Conservation (phyloP, 345 rosid species). For the Murraya koenigii region DNA sequence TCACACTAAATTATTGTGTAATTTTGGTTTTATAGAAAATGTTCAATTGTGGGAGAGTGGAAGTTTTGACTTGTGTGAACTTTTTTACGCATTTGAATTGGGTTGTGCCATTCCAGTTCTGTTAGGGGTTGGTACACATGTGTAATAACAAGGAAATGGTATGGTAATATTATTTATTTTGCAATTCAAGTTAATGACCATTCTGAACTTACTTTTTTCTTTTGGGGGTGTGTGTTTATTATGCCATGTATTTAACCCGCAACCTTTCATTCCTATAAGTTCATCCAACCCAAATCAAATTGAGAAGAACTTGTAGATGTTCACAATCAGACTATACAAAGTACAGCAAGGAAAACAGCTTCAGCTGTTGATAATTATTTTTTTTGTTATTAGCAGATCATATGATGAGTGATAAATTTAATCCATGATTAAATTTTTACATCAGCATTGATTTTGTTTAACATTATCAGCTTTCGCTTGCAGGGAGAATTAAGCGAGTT, state of each 20-base stretch:
- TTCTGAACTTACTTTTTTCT: neutral
- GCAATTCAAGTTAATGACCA: neutral
- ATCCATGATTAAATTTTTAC: neutral
- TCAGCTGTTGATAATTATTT: conserved; percentile 55
- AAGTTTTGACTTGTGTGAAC: conserved; percentile 57
- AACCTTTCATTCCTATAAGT: conserved; percentile 35
- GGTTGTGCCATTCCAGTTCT: conserved; percentile 35
- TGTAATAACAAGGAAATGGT: conserved; percentile 79
- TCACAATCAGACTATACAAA: conserved; percentile 20
- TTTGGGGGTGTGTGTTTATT: neutral
- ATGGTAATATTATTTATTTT: neutral
- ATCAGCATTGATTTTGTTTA: neutral
- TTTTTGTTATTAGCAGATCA: conserved; percentile 56
- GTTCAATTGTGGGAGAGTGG: conserved; percentile 70
- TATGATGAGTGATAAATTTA: conserved; percentile 44
- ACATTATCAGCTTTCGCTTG: neutral
- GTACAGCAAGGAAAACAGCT: conserved; percentile 24
- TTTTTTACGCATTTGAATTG: conserved; percentile 29
- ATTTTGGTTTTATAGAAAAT: conserved; percentile 50
- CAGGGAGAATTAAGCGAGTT: conserved; percentile 59
- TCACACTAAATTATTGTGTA: neutral
- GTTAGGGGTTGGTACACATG: conserved; percentile 45
- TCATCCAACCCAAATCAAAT: conserved; percentile 33
- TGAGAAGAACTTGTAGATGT: conserved; percentile 45
- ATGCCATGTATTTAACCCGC: conserved; percentile 36